Percentiles rank a stretch among this genome's conserved stretches.
Conservation (phyloP, 192 early-diverging fungal genomes). For the Glomus cerebriforme region DNA sequence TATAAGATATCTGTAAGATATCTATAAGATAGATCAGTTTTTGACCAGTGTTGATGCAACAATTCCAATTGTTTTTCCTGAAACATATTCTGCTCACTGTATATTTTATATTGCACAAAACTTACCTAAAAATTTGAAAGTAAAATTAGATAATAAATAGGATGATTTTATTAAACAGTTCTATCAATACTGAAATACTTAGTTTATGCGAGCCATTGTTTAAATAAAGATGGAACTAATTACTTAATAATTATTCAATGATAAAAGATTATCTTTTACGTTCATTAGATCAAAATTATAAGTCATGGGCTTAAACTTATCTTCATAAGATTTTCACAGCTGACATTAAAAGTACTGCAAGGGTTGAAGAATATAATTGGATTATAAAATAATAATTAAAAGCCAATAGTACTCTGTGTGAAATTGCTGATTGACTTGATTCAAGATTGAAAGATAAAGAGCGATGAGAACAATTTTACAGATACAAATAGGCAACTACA, state of each 20-base stretch:
- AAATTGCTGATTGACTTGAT: not conserved
- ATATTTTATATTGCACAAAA: not conserved
- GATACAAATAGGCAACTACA: not conserved
- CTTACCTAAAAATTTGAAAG: not conserved
- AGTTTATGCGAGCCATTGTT: not conserved
- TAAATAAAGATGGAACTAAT: not conserved
- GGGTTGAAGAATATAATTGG: no score
- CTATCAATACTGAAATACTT: not conserved
- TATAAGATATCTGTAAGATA: no score
- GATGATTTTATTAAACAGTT: no score
- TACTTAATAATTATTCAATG: no score
- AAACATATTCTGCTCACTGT: no score
- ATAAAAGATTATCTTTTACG: no score
- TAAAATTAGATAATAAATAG: no score
- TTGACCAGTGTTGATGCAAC: no score
- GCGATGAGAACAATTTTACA: not conserved
- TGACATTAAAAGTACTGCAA: not conserved
- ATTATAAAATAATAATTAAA: constrained; percentile 1
- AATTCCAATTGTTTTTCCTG: no score
- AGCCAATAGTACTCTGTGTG: not conserved
- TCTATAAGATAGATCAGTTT: no score
- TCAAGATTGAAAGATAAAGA: not conserved
- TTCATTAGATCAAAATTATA: no score
- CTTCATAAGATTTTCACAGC: not conserved
- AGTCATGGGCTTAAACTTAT: not conserved